phyloP scores from a whole-genome alignment of 768 basidiomycete species.

The Psilocybe tampanensis region DNA sequence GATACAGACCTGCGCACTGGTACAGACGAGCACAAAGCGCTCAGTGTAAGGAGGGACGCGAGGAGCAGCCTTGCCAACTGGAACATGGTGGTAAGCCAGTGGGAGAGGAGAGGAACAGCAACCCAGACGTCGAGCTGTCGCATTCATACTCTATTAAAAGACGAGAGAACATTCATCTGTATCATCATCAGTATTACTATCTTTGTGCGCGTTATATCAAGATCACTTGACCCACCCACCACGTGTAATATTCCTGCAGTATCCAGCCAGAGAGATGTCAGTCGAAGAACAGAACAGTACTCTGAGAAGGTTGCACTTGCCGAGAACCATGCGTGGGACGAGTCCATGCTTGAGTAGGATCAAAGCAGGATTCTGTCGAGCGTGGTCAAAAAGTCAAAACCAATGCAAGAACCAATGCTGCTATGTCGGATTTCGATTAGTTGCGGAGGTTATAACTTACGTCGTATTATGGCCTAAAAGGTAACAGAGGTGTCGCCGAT shows the following conservation, averaged over 20 bases:
- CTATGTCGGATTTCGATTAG: too few relatives aligned
- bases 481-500: too few relatives aligned
- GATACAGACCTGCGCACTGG: neutral
- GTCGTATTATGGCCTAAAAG: too few relatives aligned
- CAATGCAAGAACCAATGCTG: too few relatives aligned
- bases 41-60: neutral
- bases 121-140: neutral
- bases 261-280: neutral
- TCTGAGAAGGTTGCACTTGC: neutral
- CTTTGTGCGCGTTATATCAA: neutral
- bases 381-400: too few relatives aligned
- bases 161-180: neutral
- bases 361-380: too few relatives aligned
- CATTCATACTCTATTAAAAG: neutral
- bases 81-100: neutral
- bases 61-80: conserved; percentile 1
- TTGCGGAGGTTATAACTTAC: too few relatives aligned
- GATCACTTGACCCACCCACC: neutral
- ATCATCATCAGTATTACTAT: neutral
- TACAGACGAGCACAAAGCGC: neutral
- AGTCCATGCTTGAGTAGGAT: too few relatives aligned
- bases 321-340: neutral
- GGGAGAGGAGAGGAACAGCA: neutral
- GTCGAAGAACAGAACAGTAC: neutral
- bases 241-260: neutral